These are phyloP conservation scores for Rhytidhysteron rufulum DNA, from an alignment of 2,329 filamentous ascomycete species.

Conservation along the genomic window DNA sequence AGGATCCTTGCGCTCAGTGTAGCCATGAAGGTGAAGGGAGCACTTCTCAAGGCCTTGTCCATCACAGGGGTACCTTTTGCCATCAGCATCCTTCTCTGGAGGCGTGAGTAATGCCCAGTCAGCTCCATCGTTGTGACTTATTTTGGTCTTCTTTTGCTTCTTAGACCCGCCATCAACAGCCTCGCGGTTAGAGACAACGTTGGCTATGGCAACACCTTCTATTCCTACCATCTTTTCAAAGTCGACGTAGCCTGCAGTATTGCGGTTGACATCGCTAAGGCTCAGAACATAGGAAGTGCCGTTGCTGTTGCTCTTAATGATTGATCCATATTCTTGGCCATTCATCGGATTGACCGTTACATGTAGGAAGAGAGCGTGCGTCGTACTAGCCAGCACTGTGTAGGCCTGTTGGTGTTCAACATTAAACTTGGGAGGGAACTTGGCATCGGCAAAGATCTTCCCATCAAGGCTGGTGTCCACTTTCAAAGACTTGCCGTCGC, in stretches of 20 bases:
- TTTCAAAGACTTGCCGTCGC: conserved; percentile 65
- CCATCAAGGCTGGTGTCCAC: conserved; percentile 85
- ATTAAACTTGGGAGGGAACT: conserved; percentile 82
- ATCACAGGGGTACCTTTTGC: conserved; percentile 67
- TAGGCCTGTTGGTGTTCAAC: conserved; percentile 77
- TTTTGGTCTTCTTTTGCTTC: conserved; percentile 84
- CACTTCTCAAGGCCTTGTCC: conserved; percentile 62
- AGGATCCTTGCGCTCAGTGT: conserved; percentile 82
- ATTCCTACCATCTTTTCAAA: conserved; percentile 94
- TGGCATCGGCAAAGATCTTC: conserved; percentile 71
- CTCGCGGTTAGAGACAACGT: conserved; percentile 72
- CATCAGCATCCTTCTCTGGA: conserved; percentile 67
- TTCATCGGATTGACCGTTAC: conserved; percentile 69
- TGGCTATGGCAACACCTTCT: conserved; percentile 85
- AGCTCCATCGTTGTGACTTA: conserved; percentile 94
- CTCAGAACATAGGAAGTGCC: conserved; percentile 92
- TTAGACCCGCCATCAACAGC: conserved; percentile 58
- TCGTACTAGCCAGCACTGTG: conserved; percentile 91
- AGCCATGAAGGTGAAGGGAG: conserved; percentile 88
- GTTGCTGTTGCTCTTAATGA: conserved; percentile 98
- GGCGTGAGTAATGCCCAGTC: conserved; percentile 76
- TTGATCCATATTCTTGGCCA: conserved; percentile 71
- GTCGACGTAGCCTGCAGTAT: conserved; percentile 75
- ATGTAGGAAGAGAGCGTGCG: conserved; percentile 90
- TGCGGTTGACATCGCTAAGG: conserved; percentile 75